These are phyloP conservation scores for Tolypocladium nubicola DNA, from an alignment of 2,329 filamentous ascomycete species.

Conservation along the genomic window DNA sequence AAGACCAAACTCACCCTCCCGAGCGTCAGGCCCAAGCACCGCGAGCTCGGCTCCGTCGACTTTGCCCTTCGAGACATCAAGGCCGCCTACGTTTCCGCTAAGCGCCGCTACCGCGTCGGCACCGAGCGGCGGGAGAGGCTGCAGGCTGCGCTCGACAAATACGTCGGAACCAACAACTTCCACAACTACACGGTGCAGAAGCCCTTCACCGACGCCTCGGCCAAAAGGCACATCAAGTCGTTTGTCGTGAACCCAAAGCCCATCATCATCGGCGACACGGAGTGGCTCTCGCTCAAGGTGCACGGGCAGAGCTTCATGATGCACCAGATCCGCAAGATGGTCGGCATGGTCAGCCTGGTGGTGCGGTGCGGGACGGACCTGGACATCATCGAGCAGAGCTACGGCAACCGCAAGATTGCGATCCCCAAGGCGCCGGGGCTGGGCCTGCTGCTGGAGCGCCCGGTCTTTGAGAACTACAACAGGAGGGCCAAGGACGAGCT, in stretches of 20 bases:
- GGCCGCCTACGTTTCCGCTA: constrained; percentile 69
- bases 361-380: constrained; percentile 74
- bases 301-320: constrained; percentile 99
- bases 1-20: constrained; percentile 13
- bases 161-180: constrained; percentile 80
- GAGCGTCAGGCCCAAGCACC: constrained; percentile 27
- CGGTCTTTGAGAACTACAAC: constrained; percentile 88
- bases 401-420: constrained; percentile 60
- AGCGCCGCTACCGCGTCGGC: constrained; percentile 75
- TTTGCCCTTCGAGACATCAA: constrained; percentile 65
- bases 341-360: constrained; percentile 78
- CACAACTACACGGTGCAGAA: constrained; percentile 98
- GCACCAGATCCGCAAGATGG: constrained; percentile 99
- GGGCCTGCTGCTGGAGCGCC: constrained; percentile 78
- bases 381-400: constrained; percentile 62
- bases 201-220: constrained; percentile 65
- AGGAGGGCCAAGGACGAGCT: constrained; percentile 53
- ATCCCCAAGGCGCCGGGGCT: constrained; percentile 92
- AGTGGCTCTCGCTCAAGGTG: constrained; percentile 93
- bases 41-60: constrained; percentile 42
- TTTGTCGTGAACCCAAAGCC: constrained; percentile 70
- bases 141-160: constrained; percentile 63
- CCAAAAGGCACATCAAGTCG: constrained; percentile 85
- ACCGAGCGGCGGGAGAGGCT: constrained; percentile 61
- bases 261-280: constrained; percentile 78